Percentiles rank a stretch among this genome's conserved stretches.
These are phyloP conservation scores for Pseudoneurospora amorphoporcata DNA, from an alignment of 495 filamentous ascomycete species.

Conservation along the genomic window DNA sequence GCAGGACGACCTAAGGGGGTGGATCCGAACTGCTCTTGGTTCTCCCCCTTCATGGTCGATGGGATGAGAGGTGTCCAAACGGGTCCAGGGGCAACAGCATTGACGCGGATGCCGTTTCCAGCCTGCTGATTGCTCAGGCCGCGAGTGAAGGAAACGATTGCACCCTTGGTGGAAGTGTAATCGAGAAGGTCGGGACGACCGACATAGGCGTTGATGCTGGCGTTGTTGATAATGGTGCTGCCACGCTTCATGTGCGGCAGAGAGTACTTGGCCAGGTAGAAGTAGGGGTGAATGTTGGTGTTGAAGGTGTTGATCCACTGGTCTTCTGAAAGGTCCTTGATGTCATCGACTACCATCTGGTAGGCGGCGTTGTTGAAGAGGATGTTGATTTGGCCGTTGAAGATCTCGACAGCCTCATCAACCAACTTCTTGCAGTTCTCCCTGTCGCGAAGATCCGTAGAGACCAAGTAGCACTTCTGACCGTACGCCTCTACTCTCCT, in stretches of 20 bases:
- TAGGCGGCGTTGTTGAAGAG: conserved; percentile 74
- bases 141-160: conserved; percentile 72
- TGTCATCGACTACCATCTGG: conserved; percentile 65
- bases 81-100: conserved; percentile 70
- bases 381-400: conserved; percentile 59
- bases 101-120: conserved; percentile 66
- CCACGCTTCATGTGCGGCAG: conserved; percentile 69
- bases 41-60: conserved; percentile 60
- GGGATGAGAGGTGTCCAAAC: conserved; percentile 81
- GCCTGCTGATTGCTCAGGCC: conserved; percentile 68
- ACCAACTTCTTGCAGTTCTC: conserved; percentile 63
- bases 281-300: conserved; percentile 66
- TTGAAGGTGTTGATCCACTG: conserved; percentile 72
- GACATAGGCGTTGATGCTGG: conserved; percentile 72
- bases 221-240: conserved; percentile 74
- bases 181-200: conserved; percentile 75
- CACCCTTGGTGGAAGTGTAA: conserved; percentile 77
- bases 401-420: conserved; percentile 48
- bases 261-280: conserved; percentile 68
- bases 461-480: conserved; percentile 46
- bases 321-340: conserved; percentile 64
- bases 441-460: conserved; percentile 50
- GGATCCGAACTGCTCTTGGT: conserved; percentile 57
- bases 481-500: conserved; percentile 55
- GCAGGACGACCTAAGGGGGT: conserved; percentile 71